A percentile compares a stretch with the other conserved stretches of the same genome.
These are phyloP conservation scores for Cercophora sp. DNA, from an alignment of 495 filamentous ascomycete genomes.

Conservation along the genomic window DNA sequence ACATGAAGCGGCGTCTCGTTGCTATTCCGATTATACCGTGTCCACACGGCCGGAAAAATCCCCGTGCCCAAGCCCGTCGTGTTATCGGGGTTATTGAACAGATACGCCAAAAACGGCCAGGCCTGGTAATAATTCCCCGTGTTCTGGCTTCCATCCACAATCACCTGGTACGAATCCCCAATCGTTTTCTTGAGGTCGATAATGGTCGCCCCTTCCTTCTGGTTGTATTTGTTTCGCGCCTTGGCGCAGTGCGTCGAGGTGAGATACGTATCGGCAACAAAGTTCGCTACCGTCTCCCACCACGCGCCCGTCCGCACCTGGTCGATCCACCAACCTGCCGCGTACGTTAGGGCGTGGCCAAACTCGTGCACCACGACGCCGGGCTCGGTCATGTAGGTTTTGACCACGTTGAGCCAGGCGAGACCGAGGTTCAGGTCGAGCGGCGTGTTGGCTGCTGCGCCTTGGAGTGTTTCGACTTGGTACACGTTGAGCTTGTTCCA, in stretches of 20 bases:
- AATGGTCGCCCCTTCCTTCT: constrained; percentile 32
- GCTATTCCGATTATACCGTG: constrained; percentile 38
- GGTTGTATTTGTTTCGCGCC: constrained; percentile 26
- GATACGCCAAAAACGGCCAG: constrained; percentile 40
- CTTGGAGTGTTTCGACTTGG: constrained; percentile 29
- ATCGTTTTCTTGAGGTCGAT: constrained; percentile 43
- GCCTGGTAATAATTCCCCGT: constrained; percentile 33
- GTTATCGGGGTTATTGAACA: constrained; percentile 42
- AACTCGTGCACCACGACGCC: constrained; percentile 43
- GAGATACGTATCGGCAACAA: constrained; percentile 43
- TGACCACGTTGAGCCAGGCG: constrained; percentile 39
- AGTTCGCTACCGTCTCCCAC: constrained; percentile 47
- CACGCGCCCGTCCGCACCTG: constrained; percentile 41
- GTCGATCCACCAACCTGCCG: constrained; percentile 40
- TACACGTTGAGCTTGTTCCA: constrained; percentile 47
- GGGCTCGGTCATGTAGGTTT: constrained; percentile 35
- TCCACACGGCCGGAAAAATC: constrained; percentile 37
- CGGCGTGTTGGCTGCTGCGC: constrained; percentile 40
- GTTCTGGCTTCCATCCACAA: constrained; percentile 38
- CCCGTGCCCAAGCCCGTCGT: constrained; percentile 33
- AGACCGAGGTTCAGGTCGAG: constrained; percentile 30
- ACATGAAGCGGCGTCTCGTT: constrained; percentile 44
- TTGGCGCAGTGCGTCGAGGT: constrained; percentile 33
- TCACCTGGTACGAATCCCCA: constrained; percentile 38
- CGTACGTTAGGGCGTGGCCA: constrained; percentile 42